Percentiles rank a stretch among this genome's conserved stretches.
These are phyloP conservation scores for Chlorella sp. DNA, from an alignment of 139 green algal species.

Conservation along the genomic window DNA sequence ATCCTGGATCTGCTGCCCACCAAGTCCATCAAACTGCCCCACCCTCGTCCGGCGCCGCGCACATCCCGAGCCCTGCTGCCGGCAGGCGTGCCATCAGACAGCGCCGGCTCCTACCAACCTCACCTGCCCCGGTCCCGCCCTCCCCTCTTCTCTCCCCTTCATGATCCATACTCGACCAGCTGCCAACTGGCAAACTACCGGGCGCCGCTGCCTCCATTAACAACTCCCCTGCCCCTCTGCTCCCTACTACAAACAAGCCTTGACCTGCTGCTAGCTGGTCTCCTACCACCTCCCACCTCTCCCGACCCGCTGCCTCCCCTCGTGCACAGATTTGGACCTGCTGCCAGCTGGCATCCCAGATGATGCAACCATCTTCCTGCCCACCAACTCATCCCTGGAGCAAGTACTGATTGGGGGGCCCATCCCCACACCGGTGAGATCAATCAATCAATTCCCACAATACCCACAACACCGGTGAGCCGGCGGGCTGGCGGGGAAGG, in stretches of 20 bases:
- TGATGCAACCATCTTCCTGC: not conserved
- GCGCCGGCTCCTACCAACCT: not conserved
- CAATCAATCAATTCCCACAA: too few relatives aligned
- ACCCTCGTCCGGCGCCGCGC: too few relatives aligned
- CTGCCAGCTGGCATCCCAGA: slow-evolving; percentile 1
- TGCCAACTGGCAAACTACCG: not conserved
- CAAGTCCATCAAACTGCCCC: too few relatives aligned
- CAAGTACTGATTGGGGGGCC: not conserved
- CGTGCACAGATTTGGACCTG: not conserved
- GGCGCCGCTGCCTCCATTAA: too few relatives aligned
- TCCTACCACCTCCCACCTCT: not conserved
- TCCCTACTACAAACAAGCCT: not conserved
- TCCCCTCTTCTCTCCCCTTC: too few relatives aligned
- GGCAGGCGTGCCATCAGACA: too few relatives aligned
- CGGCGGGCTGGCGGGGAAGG: too few relatives aligned
- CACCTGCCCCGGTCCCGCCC: not conserved
- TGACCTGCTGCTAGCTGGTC: not conserved
- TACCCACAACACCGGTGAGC: too few relatives aligned
- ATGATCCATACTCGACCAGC: not conserved
- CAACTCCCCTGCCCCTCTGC: not conserved
- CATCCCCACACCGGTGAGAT: not conserved
- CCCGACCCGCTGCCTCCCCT: not conserved
- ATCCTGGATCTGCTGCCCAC: too few relatives aligned
- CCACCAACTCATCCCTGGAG: not conserved
- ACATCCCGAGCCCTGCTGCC: too few relatives aligned